Evolutionary conservation across 371 early-diverging fungal genomes (phyloP), one percentile per base, ranked within the genome.

Genomic region (Cokeromyces recurvatus): DNA sequence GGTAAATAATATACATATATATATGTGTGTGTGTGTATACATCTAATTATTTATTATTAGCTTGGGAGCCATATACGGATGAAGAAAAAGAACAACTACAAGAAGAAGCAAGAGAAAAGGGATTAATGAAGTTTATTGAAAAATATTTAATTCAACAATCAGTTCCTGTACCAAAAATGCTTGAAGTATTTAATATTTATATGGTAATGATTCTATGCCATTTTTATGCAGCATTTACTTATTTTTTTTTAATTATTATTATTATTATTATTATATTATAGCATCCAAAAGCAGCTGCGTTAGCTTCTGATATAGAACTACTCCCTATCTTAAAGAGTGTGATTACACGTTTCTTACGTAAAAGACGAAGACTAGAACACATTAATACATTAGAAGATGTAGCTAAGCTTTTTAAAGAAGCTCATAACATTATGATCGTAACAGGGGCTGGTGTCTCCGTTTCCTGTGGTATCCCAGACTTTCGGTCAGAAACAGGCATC

Each of bases 391-490:
- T 91, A 4, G 80, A 89, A 0, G 83, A 94, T 42, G 92, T 85
- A 3, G 78, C 88, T 1, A 59, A 76, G 4, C 62, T 94, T 6
- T 43, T 95, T 4, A 49, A 65, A 32, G 64, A 71, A 17, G 75
- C 88, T 11, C 76, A 79, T 35, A 86, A 86, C 25, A 90, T 95
- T 32, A 78, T 96, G 81, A 90, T 96, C 16, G 74, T 96, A 42
- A 94, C 95, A 0, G 97, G 97, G 2, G 95, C 95, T 0, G 95
- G 95, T 16, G 88, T 85, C 4, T 94, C 95, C 19, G 97, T 96
- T 0, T 88, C 94, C 0, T 91, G 94, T 47, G 99, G 99, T 19
- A 99, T 99, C 27, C 98, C 99, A 0, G 99, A 99, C 57, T 99
- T 99, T 52, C 80, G 99, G 35, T 98, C 98, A 9, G 85, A 89